Base-by-base conservation (phyloP, 2,329 filamentous ascomycete species). In the Fusarium circinatum region DNA sequence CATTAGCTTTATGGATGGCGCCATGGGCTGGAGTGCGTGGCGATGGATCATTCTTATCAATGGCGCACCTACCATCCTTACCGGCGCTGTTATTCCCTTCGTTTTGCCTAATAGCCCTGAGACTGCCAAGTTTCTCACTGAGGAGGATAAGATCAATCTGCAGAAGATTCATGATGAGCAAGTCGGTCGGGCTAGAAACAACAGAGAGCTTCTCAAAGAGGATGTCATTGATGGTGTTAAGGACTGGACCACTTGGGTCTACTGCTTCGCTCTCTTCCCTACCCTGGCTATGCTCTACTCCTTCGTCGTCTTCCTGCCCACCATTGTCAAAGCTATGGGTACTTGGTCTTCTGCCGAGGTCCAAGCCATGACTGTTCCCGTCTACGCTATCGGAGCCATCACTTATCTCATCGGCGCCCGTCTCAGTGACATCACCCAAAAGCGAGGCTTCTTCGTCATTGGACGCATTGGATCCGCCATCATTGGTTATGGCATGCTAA, bases 291-390 rank as follows among this genome's bases (percentile, higher is more conserved):
- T 92, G 86, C 84, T 93, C 1, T 93, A 93, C 78, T 90, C 90
- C 1, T 92, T 89, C 77, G 88, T 86, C 59, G 92, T 89, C 2
- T 93, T 93, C 78, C 81, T 93, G 34, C 91, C 91, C 0, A 92
- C 90, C 8, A 93, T 93, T 71, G 92, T 93, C 79, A 83, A 87
- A 60, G 87, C 86, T 0, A 87, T 93, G 65, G 89, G 90, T 8
- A 80, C 79, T 6, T 92, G 89, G 81, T 84, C 85, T 1, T 83
- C 83, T 0, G 85, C 89, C 0, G 85, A 91, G 74, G 87, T 91
- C 0, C 91, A 93, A 78, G 89, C 90, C 32, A 84, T 93, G 62
- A 93, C 91, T 0, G 90, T 93, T 26, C 92, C 91, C 2, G 91
- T 90, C 77, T 93, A 93, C 74, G 85, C 86, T 0, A 77, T 92